phyloP scores from a whole-genome alignment of 2,329 filamentous ascomycete genomes.

The Tolypocladium tundrense region DNA sequence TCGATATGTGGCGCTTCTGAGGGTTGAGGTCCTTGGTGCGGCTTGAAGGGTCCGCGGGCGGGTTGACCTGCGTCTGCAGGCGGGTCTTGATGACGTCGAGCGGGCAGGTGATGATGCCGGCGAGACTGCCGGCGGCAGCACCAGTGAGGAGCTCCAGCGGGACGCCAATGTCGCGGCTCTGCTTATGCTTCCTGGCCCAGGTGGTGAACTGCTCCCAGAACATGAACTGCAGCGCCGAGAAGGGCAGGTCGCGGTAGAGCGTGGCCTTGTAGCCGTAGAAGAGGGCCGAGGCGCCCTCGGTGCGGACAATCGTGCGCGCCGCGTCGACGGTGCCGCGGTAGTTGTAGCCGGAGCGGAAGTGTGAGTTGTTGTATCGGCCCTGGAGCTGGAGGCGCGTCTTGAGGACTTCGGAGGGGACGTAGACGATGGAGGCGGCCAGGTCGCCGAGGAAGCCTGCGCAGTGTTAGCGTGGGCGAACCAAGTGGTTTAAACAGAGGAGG shows the following conservation, averaged over 20 bases:
- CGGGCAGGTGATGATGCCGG: constrained; percentile 88
- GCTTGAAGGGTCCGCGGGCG: constrained; percentile 18
- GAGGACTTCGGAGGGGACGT: constrained; percentile 93
- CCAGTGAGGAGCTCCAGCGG: constrained; percentile 81
- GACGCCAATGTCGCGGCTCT: constrained; percentile 74
- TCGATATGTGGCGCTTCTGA: constrained; percentile 71
- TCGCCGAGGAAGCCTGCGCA: constrained; percentile 77
- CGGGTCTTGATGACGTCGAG: constrained; percentile 96
- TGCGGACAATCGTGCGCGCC: constrained; percentile 69
- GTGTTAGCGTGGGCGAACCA: background rate
- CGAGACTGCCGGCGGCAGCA: constrained; percentile 80
- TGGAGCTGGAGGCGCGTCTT: constrained; percentile 96
- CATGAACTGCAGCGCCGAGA: constrained; percentile 92
- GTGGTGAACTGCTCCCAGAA: constrained; percentile 93
- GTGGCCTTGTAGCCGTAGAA: constrained; percentile 98
- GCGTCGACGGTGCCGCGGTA: constrained; percentile 82
- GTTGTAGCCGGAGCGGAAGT: constrained; percentile 91
- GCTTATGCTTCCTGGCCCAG: constrained; percentile 69
- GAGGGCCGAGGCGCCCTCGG: constrained; percentile 74
- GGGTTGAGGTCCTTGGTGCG: constrained; percentile 24
- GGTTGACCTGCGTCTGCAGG: constrained; percentile 77
- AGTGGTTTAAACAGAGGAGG: background rate
- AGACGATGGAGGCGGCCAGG: constrained; percentile 81
- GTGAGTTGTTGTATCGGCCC: constrained; percentile 89
- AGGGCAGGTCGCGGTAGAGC: constrained; percentile 85